Conservation (phyloP, 257 asterid species). For the Gardenia jasminoides region DNA sequence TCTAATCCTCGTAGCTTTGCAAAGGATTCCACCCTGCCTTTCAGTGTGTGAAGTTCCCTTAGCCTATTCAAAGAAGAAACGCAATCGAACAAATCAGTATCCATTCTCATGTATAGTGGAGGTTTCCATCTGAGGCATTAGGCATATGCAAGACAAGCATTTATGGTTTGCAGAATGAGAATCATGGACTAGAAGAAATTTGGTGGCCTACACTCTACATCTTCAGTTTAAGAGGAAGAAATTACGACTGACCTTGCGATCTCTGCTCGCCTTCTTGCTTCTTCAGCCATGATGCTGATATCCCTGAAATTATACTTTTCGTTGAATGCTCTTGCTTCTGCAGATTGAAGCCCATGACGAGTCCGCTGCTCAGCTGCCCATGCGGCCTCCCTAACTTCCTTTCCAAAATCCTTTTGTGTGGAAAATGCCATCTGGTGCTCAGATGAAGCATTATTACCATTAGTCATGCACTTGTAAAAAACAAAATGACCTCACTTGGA, state of each 20-base stretch:
- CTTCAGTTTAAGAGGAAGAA: background rate
- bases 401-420: slow-evolving; percentile 51
- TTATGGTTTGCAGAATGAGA: background rate
- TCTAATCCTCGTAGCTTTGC: slow-evolving; percentile 57
- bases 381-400: slow-evolving; percentile 62
- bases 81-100: background rate
- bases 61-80: slow-evolving; percentile 31
- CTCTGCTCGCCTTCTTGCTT: slow-evolving; percentile 62
- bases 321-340: slow-evolving; percentile 28
- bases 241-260: slow-evolving; percentile 42
- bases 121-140: background rate
- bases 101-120: background rate
- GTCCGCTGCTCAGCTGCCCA: slow-evolving; percentile 76
- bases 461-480: background rate
- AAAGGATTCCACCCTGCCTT: slow-evolving; percentile 59
- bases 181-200: background rate
- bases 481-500: background rate
- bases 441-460: background rate
- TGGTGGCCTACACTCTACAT: background rate
- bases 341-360: slow-evolving; percentile 52
- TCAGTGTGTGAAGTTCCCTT: slow-evolving; percentile 61
- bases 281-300: slow-evolving; percentile 57
- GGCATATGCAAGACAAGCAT: background rate
- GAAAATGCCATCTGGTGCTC: slow-evolving; percentile 52
- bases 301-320: slow-evolving; percentile 46